Percentiles rank a stretch among this genome's conserved stretches.
phyloP scores from a whole-genome alignment of 495 filamentous ascomycete genomes.

The Daldinia decipiens region DNA sequence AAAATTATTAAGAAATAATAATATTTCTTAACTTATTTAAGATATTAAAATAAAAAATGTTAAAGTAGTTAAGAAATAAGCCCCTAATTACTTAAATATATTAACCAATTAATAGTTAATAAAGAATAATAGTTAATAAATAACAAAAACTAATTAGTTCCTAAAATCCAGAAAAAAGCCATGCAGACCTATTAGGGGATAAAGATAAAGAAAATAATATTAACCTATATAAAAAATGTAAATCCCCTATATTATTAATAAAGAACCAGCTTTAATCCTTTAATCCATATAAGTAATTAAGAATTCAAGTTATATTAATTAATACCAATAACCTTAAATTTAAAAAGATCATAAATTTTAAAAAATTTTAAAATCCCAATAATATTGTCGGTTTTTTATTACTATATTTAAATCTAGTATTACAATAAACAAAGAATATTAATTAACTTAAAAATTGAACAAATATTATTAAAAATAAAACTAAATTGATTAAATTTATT shows the following conservation, averaged over 20 bases:
- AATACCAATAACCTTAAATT: constrained; percentile 47
- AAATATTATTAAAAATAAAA: constrained; percentile 34
- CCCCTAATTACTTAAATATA: background rate
- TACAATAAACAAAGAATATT: constrained; percentile 10
- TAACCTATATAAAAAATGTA: constrained; percentile 31
- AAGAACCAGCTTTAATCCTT: constrained; percentile 23
- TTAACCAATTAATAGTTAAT: constrained; percentile 20
- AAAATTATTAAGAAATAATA: constrained; percentile 28
- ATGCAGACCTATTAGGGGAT: background rate
- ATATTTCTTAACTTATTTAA: constrained; percentile 32
- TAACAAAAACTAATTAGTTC: constrained; percentile 4
- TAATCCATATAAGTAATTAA: constrained; percentile 38
- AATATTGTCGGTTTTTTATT: constrained; percentile 36
- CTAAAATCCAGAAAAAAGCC: constrained; percentile 9
- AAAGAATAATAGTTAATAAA: constrained; percentile 7
- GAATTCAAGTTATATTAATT: constrained; percentile 22
- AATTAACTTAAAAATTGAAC: constrained; percentile 12
- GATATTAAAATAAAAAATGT: constrained; percentile 37
- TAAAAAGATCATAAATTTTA: constrained; percentile 40
- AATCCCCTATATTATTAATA: constrained; percentile 34
- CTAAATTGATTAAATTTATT: constrained; percentile 33
- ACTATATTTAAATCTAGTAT: constrained; percentile 27
- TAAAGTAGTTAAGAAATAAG: constrained; percentile 33
- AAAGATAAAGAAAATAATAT: constrained; percentile 23
- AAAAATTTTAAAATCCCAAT: constrained; percentile 51